Base-by-base conservation (phyloP, 192 early-diverging fungal genomes). In the Coemansia furcata region DNA sequence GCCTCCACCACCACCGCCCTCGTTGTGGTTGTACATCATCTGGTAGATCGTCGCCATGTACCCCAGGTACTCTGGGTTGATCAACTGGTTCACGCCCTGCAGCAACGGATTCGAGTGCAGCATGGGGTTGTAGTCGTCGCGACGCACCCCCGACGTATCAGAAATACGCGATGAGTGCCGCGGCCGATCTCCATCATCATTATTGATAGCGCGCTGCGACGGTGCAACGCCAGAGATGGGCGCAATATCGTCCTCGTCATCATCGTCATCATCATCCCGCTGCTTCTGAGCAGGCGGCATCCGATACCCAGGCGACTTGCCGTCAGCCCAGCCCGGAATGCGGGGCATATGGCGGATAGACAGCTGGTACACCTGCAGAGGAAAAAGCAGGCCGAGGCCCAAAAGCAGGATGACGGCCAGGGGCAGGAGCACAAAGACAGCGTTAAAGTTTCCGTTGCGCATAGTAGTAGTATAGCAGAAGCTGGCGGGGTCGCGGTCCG, bases 401-500 rank as follows among this genome's bases (percentile, higher is more conserved):
- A 83, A 3, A 2, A 85, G 35, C 60, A 77, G 47, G 40, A 80
- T 39, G 30, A 62, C 62, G 6, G 80, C 84, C 43, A 83, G 50
- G 44, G 81, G 74, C 36, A 85, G 23, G 19, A 85, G 55, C 17
- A 83, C 63, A 52, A 62, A 85, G 1, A 77, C 72, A 5, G 60
- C 71, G 54, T 83, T 85, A 42, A 83, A 78, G n/a, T n/a, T 12
- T 30, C 67, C 71, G 4, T 47, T 40, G 60, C 61, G 62, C 76
- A 77, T 82, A 30, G 81, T 83, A 5, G 84, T 83, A 8, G 77
- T 84, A 54, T 85, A 85, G 67, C 84, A 85, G 60, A 85, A 85
- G 29, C 55, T 59, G 14, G 2, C 6, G 0, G 76, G 68, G 26
- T 65, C 67, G 49, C 80, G 76, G 23, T 61, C 54, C 33, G 47